Percentiles rank a stretch among this genome's conserved stretches.
Conservation (phyloP, 805 yeast species). For the Candida sakaeoensis region DNA sequence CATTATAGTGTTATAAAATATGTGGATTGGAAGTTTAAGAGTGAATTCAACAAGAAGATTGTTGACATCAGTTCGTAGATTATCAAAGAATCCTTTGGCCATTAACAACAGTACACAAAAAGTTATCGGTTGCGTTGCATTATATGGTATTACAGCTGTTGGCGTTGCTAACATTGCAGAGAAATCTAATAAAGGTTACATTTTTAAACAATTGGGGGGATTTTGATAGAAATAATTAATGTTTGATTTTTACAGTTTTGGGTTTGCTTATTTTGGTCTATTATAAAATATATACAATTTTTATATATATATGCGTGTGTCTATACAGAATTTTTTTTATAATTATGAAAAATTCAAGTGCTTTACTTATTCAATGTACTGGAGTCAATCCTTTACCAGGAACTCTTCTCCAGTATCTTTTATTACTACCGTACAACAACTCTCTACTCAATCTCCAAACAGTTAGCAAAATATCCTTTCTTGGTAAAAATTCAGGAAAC, state of each 20-base stretch:
- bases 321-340: too few relatives aligned
- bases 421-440: constrained; percentile 30
- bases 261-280: neutral
- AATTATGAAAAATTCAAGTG: neutral
- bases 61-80: constrained; percentile 1
- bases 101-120: constrained; percentile 6
- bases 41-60: neutral
- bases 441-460: constrained; percentile 39
- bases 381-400: constrained; percentile 35
- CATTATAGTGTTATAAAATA: neutral
- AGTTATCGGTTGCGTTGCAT: constrained; percentile 9
- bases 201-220: constrained; percentile 29
- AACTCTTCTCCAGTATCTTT: constrained; percentile 30
- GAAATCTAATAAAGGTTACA: constrained; percentile 22
- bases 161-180: constrained; percentile 30
- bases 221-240: neutral
- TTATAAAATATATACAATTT: constrained; percentile 2
- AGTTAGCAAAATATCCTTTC: constrained; percentile 35
- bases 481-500: constrained; percentile 40
- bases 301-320: too few relatives aligned
- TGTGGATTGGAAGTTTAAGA: neutral
- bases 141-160: constrained; percentile 21
- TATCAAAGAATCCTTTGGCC: constrained; percentile 1
- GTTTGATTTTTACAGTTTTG: neutral
- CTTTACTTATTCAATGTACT: constrained; percentile 5